These are phyloP conservation scores for Clitocybe nebularis DNA, from an alignment of 1,284 basidiomycete species.

Conservation along the genomic window DNA sequence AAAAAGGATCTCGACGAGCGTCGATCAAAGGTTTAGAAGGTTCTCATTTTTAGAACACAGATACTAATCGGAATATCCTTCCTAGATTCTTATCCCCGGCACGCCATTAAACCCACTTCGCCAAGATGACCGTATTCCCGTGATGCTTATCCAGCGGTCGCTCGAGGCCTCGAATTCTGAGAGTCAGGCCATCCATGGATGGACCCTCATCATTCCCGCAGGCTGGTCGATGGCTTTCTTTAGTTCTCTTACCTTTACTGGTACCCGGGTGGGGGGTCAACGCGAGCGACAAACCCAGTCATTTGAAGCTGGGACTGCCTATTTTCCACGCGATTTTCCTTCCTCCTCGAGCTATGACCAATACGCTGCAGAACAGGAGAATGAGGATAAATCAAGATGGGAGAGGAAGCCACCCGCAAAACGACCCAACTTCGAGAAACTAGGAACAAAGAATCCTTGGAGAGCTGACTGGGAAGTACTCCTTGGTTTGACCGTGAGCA, in stretches of 20 bases:
- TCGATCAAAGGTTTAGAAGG: conserved; percentile 56
- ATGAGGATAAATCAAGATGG: conserved; percentile 63
- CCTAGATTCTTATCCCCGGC: conserved; percentile 74
- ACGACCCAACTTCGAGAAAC: conserved; percentile 63
- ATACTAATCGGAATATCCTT: neutral
- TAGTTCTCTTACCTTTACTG: conserved; percentile 74
- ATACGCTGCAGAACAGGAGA: conserved; percentile 44
- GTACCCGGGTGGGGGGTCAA: conserved; percentile 78
- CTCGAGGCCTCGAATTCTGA: conserved; percentile 40
- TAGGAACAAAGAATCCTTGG: conserved; percentile 73
- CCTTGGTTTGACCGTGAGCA: conserved; percentile 45
- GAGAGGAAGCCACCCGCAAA: conserved; percentile 82
- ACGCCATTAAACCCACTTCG: conserved; percentile 58
- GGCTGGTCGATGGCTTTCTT: conserved; percentile 90
- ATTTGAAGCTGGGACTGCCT: conserved; percentile 71
- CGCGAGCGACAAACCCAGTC: conserved; percentile 72
- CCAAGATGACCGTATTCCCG: conserved; percentile 78
- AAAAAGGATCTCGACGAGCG: conserved; percentile 85
- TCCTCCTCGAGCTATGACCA: conserved; percentile 47
- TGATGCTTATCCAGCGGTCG: conserved; percentile 80
- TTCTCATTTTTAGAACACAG: conserved; percentile 1
- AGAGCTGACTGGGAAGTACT: conserved; percentile 68
- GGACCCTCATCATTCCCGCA: conserved; percentile 78
- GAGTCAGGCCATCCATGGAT: conserved; percentile 65
- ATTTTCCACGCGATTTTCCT: conserved; percentile 84